These are phyloP conservation scores for Nannochloris sp. DNA, from an alignment of 139 green algal genomes.

Conservation along the genomic window DNA sequence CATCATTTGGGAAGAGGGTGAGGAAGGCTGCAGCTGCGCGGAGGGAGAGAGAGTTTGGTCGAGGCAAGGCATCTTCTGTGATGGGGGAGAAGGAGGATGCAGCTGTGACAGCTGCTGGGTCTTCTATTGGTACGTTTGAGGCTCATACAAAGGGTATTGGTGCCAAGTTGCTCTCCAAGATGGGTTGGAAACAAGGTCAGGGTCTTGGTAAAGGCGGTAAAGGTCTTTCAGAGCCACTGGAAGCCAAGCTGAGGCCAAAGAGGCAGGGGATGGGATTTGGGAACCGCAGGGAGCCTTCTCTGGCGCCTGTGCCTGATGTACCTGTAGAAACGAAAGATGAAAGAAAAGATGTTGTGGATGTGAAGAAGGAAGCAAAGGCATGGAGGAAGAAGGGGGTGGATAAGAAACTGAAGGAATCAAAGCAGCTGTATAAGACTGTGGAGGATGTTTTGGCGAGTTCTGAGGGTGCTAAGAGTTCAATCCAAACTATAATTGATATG, in stretches of 20 bases:
- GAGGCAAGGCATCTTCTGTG: slow-evolving; percentile 7
- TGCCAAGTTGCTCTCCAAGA: slow-evolving; percentile 87
- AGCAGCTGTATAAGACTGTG: slow-evolving; percentile 66
- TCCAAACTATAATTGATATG: slow-evolving; percentile 84
- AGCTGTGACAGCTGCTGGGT: background rate
- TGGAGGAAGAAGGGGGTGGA: slow-evolving; percentile 61
- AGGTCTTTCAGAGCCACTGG: slow-evolving; percentile 80
- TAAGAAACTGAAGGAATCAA: slow-evolving; percentile 5
- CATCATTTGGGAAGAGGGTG: slow-evolving; percentile 60
- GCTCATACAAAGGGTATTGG: slow-evolving; percentile 90
- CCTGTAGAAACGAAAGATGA: slow-evolving; percentile 3
- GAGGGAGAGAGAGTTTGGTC: background rate
- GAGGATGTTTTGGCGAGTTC: slow-evolving; percentile 63
- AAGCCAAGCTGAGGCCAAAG: slow-evolving; percentile 83
- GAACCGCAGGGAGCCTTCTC: slow-evolving; percentile 42
- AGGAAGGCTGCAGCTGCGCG: slow-evolving; percentile 32
- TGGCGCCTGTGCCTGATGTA: slow-evolving; percentile 17
- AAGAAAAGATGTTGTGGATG: slow-evolving; percentile 5
- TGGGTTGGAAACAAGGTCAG: slow-evolving; percentile 80
- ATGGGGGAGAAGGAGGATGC: slow-evolving; percentile 26
- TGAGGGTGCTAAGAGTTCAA: background rate
- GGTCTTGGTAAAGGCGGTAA: slow-evolving; percentile 43
- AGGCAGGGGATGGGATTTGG: slow-evolving; percentile 90
- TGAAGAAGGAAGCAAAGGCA: background rate
- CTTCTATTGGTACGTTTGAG: slow-evolving; percentile 73